These are phyloP conservation scores for Pythium plurisporium DNA, from an alignment of 352 stramenopile species.

Conservation along the genomic window DNA sequence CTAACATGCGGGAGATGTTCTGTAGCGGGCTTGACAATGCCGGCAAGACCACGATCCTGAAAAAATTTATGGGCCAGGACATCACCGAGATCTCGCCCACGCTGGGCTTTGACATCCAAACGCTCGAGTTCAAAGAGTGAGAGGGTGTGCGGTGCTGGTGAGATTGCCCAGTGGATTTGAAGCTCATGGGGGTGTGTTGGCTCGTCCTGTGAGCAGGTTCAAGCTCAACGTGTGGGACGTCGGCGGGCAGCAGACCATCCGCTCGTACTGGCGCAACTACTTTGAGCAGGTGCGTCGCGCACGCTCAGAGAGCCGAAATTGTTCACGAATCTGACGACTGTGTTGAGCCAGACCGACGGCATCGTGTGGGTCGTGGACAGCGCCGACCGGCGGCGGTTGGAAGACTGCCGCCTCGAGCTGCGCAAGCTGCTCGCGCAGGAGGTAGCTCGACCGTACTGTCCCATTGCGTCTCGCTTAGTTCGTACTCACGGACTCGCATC, in stretches of 20 bases:
- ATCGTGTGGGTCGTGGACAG: conserved; percentile 99
- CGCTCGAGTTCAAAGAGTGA: conserved; percentile 93
- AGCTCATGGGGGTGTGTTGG: not conserved
- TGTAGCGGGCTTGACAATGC: conserved; percentile 98
- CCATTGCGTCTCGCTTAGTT: no score
- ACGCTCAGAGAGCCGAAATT: no score
- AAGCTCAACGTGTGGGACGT: conserved; percentile 94
- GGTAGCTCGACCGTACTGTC: conserved; percentile 24
- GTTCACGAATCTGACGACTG: no score
- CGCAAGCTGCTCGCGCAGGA: conserved; percentile 85
- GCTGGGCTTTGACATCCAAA: conserved; percentile 99
- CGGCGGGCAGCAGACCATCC: conserved; percentile 96
- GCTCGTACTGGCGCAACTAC: conserved; percentile 98
- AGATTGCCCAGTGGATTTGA: no score
- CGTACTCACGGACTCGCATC: not conserved
- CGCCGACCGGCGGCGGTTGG: conserved; percentile 90
- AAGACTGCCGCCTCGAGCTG: conserved; percentile 93
- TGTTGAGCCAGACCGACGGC: conserved; percentile 96
- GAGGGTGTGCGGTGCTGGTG: not conserved
- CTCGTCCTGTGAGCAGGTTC: conserved; percentile 25
- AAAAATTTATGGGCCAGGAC: conserved; percentile 96
- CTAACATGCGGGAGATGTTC: no score
- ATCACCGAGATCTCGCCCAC: conserved; percentile 97
- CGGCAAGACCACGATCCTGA: conserved; percentile 98
- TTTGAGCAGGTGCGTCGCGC: conserved; percentile 81